Evolutionary conservation across 495 filamentous ascomycete genomes (phyloP).

Genomic region (Penicillium antarcticum): DNA sequence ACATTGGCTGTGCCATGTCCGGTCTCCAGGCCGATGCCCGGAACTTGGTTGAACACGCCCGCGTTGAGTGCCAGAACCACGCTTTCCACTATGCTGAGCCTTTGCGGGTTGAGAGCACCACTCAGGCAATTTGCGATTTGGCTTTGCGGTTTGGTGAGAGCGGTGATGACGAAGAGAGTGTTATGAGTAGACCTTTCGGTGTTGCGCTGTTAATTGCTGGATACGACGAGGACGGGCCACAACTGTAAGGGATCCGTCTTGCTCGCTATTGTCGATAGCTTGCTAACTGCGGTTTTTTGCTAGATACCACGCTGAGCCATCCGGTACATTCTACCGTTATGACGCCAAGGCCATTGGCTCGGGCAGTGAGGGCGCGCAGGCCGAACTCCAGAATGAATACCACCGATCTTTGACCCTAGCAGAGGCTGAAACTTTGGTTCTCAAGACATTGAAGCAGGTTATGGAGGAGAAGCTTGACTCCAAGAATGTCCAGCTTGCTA

Average conservation of each 20-base stretch:
- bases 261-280: not conserved
- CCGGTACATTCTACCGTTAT: slow-evolving; percentile 97
- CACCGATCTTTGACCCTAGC: slow-evolving; percentile 93
- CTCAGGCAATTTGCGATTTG: slow-evolving; percentile 96
- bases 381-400: slow-evolving; percentile 96
- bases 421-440: slow-evolving; percentile 90
- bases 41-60: slow-evolving; percentile 94
- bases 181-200: slow-evolving; percentile 96
- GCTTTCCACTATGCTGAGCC: slow-evolving; percentile 95
- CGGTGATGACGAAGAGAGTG: slow-evolving; percentile 95
- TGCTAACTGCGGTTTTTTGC: not conserved
- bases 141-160: slow-evolving; percentile 95
- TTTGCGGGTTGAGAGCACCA: slow-evolving; percentile 93
- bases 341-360: slow-evolving; percentile 98
- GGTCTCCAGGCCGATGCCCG: slow-evolving; percentile 95
- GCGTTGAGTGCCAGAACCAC: slow-evolving; percentile 95
- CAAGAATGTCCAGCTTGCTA: slow-evolving; percentile 97
- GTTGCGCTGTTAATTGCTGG: slow-evolving; percentile 95
- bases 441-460: slow-evolving; percentile 98
- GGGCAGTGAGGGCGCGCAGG: slow-evolving; percentile 93
- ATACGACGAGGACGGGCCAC: slow-evolving; percentile 94
- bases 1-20: slow-evolving; percentile 98
- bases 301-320: slow-evolving; percentile 95
- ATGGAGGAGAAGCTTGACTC: slow-evolving; percentile 99
- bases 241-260: slow-evolving; percentile 57